Conservation (phyloP, 768 basidiomycete species). For the Amylocystis lapponica region DNA sequence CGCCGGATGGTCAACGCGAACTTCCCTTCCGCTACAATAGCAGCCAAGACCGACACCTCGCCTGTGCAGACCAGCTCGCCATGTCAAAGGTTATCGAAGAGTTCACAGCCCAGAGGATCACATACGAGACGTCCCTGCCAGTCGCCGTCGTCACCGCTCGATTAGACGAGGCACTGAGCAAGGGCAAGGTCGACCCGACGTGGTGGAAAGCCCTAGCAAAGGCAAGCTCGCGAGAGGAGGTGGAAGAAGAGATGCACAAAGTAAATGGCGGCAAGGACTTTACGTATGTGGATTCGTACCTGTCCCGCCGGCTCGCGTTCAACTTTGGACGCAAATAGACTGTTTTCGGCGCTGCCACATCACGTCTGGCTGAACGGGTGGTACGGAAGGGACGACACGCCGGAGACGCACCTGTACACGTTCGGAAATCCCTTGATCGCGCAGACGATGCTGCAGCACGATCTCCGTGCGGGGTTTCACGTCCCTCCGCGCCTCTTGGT, state of each 20-base stretch:
- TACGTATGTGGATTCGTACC: conserved; percentile 30
- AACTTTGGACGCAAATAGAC: no score
- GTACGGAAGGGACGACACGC: not conserved
- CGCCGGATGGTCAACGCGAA: no score
- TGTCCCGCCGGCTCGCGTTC: no score
- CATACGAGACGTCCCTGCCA: conserved; percentile 35
- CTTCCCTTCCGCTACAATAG: no score
- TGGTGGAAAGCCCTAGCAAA: conserved; percentile 20
- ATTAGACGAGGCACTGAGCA: conserved; percentile 38
- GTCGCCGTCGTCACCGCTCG: conserved; percentile 38
- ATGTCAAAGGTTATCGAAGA: conserved; percentile 13
- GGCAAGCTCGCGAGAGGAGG: conserved; percentile 28
- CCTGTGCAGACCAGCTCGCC: no score
- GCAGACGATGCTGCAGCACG: conserved; percentile 36
- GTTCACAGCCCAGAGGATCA: conserved; percentile 36
- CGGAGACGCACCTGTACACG: conserved; percentile 34
- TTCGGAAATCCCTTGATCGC: conserved; percentile 50
- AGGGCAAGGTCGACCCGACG: conserved; percentile 24
- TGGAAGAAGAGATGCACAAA: conserved; percentile 28
- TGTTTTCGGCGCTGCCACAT: conserved; percentile 6
- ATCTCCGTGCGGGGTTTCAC: conserved; percentile 34
- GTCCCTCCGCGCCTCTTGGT: conserved; percentile 44
- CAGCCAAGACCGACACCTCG: no score
- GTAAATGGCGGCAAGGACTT: conserved; percentile 35
- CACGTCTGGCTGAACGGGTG: conserved; percentile 10